Evolutionary conservation across 2,329 filamentous ascomycete species (phyloP), one percentile per base, ranked within the genome.

Genomic region (Leptoxyphium fumago): DNA sequence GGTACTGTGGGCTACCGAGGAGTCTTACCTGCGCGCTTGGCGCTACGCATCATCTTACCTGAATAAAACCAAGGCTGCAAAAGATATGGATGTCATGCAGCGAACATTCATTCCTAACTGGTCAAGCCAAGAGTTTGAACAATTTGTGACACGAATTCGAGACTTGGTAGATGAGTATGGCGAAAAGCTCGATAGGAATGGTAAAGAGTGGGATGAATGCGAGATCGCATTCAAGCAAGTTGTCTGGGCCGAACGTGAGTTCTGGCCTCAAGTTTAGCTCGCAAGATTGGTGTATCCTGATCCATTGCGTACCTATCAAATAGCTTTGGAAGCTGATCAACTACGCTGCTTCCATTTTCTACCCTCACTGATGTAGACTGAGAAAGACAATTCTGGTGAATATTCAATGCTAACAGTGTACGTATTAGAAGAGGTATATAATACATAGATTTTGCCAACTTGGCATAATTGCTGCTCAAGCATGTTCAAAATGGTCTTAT

Each of bases 1-100:
- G 2, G 71, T 84, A 13, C 71, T 87, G 34, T 88, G 81, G 78
- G 79, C 75, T 10, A 86, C 81, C 0, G 83, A 89, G 62, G 75
- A 69, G 61, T 69, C 64, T 55, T 71, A 71, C 49, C 59, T 69
- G 29, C 58, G 63, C 36, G 63, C 67, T 32, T 72, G 69, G 69
- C 59, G 60, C 46, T 68, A 68, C 46, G 66, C 67, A 26, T 57
- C 58, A 21, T 58, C 59, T 9, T 66, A 53, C 44, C 48, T 53
- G 45, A 47, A 52, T 40, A 41, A 46, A 39, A 42, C 47, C 30
- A 38, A 45, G 18, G 41, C 38, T 29, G 40, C 42, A 13, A 51
- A 52, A 42, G 63, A 67, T 10, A 55, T 58, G 28, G 67, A 71
- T 55, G 68, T 71, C 14, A 60, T 68, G 50, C 67, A 68, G 44